phyloP scores from a whole-genome alignment of 2,329 filamentous ascomycete genomes.

The Aspergillus puulaauensis region DNA sequence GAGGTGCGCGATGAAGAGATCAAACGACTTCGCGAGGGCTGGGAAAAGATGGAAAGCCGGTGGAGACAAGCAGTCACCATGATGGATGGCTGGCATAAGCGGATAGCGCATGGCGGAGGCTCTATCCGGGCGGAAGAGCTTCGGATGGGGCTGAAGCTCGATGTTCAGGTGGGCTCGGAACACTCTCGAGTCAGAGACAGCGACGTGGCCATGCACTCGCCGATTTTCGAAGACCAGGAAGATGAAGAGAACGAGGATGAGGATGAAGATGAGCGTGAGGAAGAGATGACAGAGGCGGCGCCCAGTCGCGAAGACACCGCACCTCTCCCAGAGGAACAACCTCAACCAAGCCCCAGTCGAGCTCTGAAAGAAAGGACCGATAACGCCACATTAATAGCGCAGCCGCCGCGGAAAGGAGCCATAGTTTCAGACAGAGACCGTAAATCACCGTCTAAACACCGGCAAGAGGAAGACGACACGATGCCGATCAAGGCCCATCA shows the following conservation, averaged over 20 bases:
- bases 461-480: constrained; percentile 34
- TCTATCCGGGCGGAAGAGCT: constrained; percentile 45
- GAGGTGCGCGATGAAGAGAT: constrained; percentile 93
- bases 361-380: constrained; percentile 38
- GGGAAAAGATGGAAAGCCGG: constrained; percentile 88
- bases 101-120: constrained; percentile 58
- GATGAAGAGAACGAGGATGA: constrained; percentile 30
- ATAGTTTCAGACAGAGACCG: constrained; percentile 36
- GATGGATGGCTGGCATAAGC: constrained; percentile 87
- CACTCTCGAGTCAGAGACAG: constrained; percentile 20
- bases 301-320: constrained; percentile 23
- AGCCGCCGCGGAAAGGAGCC: constrained; percentile 35
- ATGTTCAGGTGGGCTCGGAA: constrained; percentile 31
- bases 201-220: constrained; percentile 26
- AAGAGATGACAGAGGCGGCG: constrained; percentile 28
- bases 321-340: not conserved
- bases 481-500: constrained; percentile 34
- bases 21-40: constrained; percentile 73
- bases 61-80: constrained; percentile 88
- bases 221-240: constrained; percentile 33
- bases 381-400: constrained; percentile 31
- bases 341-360: constrained; percentile 21
- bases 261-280: constrained; percentile 1
- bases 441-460: constrained; percentile 26
- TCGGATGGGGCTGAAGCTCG: constrained; percentile 43